Base-by-base conservation (phyloP, 495 filamentous ascomycete genomes). In the Pseudomonodictys pantanalensis region DNA sequence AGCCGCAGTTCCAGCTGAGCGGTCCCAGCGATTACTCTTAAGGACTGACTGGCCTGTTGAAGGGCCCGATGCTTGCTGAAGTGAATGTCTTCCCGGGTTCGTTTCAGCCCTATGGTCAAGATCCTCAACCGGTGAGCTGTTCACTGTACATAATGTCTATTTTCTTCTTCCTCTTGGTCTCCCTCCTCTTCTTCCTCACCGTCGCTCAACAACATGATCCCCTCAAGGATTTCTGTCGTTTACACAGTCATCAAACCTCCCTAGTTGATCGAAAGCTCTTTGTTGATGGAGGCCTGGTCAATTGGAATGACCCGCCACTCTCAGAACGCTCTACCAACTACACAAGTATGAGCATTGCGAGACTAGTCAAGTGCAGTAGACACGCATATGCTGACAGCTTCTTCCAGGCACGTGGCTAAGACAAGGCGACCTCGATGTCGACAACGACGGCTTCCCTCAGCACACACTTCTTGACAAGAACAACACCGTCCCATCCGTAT, bases 391-490 rank as follows among this genome's bases (percentile, higher is more conserved):
- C n/a, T n/a, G n/a, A n/a, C n/a, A 38, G 10, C 28, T 12, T 4
- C 3, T 15, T 25, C 7, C 30, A 64, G 61, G 55, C 26, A 58
- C 54, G 10, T 64, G 54, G 61, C 26, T 64, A 7, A 49, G 30
- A 25, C 18, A 54, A 1, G 49, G 30, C 32, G 29, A 59, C 33
- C 29, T 64, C 6, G 55, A 58, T 30, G 42, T 30, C 30, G 35
- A 64, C 39, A 58, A 58, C 33, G 9, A 47, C 9, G 74, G 73
- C 9, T 79, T 81, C 67, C 80, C 79, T 2, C 69, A 76, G 42
- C 65, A 81, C 10, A 69, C 73, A 24, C 69, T 74, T 35, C 76
- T 79, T 42, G 63, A 78, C 0, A 74, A 73, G 33, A 82, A 82
- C 52, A 76, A 76, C 52, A 54, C 60, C 18, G 72, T 82, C 17